A percentile compares a stretch with the other conserved stretches of the same genome.
Conservation (phyloP, 805 yeast genomes). For the Candida bentonensis region DNA sequence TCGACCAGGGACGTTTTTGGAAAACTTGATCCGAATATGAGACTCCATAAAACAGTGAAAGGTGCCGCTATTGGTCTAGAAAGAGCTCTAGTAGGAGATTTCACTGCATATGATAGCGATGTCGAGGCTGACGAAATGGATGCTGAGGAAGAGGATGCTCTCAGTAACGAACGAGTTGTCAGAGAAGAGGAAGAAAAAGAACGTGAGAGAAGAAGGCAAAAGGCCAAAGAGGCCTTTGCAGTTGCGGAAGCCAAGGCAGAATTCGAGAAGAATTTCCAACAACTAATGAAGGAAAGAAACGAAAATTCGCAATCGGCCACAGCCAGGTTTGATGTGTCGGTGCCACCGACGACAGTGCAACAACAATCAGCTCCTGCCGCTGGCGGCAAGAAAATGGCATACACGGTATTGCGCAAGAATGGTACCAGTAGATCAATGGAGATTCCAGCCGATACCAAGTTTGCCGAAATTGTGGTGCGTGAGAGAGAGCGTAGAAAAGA, state of each 20-base stretch:
- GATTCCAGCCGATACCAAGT: constrained; percentile 39
- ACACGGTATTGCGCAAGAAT: constrained; percentile 40
- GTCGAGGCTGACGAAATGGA: constrained; percentile 14
- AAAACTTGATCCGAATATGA: constrained; percentile 20
- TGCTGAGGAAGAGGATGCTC: constrained; percentile 14
- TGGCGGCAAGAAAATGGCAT: constrained; percentile 23
- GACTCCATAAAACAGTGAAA: constrained; percentile 24
- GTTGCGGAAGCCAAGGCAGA: constrained; percentile 35
- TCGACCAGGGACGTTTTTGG: constrained; percentile 33
- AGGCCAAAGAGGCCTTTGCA: constrained; percentile 7
- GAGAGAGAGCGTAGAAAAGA: constrained; percentile 36
- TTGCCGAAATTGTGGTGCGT: constrained; percentile 37
- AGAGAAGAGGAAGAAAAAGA: constrained; percentile 26
- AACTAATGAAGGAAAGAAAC: constrained; percentile 36
- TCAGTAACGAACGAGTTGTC: constrained; percentile 16
- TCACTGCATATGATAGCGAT: constrained; percentile 14
- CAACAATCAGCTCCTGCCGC: constrained; percentile 3
- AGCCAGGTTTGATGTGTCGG: constrained; percentile 18
- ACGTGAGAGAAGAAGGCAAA: constrained; percentile 14
- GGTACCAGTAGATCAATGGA: constrained; percentile 36
- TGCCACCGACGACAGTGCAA: constrained; percentile 8
- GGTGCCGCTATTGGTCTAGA: constrained; percentile 31
- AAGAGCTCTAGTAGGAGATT: constrained; percentile 20
- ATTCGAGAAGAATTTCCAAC: constrained; percentile 43
- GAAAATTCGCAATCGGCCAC: constrained; percentile 9